These are phyloP conservation scores for Scleroderma bovista DNA, from an alignment of 768 basidiomycete species.

Conservation along the genomic window DNA sequence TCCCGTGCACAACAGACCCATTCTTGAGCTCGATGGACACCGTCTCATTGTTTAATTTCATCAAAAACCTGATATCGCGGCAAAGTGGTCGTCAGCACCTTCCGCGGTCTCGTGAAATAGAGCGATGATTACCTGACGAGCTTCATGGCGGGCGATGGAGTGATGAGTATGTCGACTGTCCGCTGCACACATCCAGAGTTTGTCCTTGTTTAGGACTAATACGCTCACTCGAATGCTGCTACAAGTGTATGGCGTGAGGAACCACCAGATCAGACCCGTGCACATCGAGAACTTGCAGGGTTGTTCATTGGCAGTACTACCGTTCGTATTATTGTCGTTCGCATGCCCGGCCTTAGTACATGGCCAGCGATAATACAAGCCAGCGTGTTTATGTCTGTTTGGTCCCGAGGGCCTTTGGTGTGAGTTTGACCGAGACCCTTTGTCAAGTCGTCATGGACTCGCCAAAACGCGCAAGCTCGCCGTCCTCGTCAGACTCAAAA, in stretches of 20 bases:
- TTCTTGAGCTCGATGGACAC: slow-evolving; percentile 98
- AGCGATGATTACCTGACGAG: slow-evolving; percentile 62
- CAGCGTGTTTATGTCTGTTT: not conserved
- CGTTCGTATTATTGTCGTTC: too few relatives aligned
- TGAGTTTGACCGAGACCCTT: not conserved
- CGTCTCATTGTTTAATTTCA: slow-evolving; percentile 99
- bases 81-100: slow-evolving; percentile 13
- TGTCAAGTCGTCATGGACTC: slow-evolving; percentile 45
- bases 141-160: slow-evolving; percentile 56
- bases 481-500: slow-evolving; percentile 51
- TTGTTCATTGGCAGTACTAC: too few relatives aligned
- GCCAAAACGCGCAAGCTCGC: slow-evolving; percentile 60
- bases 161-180: not conserved
- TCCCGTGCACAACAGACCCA: slow-evolving; percentile 91
- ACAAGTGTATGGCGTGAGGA: too few relatives aligned
- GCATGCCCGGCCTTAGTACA: too few relatives aligned
- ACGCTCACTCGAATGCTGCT: too few relatives aligned
- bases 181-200: not conserved
- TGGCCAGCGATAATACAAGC: too few relatives aligned
- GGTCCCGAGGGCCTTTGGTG: not conserved
- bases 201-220: not conserved
- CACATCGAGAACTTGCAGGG: too few relatives aligned
- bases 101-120: not conserved
- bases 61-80: slow-evolving; percentile 69
- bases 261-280: too few relatives aligned